phyloP scores from a whole-genome alignment of 208 protist genomes.

The Acanthamoeba healyi region DNA sequence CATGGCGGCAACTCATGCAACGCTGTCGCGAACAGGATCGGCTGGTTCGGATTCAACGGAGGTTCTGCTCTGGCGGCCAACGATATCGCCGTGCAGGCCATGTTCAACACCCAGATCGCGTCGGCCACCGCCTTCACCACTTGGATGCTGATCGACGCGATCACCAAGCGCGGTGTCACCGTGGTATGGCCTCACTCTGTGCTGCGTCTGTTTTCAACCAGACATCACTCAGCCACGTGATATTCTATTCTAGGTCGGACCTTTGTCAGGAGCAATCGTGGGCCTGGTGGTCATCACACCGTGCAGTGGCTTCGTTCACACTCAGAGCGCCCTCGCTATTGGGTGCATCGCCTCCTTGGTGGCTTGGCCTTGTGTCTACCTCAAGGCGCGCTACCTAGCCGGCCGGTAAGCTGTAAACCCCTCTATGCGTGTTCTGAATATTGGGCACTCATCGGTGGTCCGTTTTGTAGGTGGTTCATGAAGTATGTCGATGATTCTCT shows the following conservation, averaged over 20 bases:
- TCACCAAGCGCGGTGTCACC: constrained; percentile 15
- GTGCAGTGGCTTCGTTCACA: not conserved
- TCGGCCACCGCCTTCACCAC: not conserved
- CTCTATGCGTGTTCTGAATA: not conserved
- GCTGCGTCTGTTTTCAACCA: no score
- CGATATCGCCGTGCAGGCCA: constrained; percentile 1
- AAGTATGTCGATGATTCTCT: constrained; percentile 54
- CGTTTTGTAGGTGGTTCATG: constrained; percentile 9
- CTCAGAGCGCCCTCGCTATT: constrained; percentile 27
- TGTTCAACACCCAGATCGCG: constrained; percentile 72
- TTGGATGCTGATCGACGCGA: constrained; percentile 42
- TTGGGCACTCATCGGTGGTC: no score
- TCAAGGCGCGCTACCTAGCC: constrained; percentile 9
- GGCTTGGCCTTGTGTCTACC: not conserved
- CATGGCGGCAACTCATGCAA: not conserved
- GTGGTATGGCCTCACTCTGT: constrained; percentile 9
- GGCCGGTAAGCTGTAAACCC: not conserved
- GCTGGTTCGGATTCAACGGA: constrained; percentile 86
- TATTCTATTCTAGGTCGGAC: constrained; percentile 66
- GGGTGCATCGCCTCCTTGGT: constrained; percentile 30
- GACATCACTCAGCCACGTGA: no score
- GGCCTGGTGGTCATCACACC: constrained; percentile 63
- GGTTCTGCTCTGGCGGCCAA: constrained; percentile 75
- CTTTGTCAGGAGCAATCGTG: constrained; percentile 11
- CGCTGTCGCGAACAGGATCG: no score